These are phyloP conservation scores for Aspergillus baeticus DNA, from an alignment of 495 filamentous ascomycete genomes.

Conservation along the genomic window DNA sequence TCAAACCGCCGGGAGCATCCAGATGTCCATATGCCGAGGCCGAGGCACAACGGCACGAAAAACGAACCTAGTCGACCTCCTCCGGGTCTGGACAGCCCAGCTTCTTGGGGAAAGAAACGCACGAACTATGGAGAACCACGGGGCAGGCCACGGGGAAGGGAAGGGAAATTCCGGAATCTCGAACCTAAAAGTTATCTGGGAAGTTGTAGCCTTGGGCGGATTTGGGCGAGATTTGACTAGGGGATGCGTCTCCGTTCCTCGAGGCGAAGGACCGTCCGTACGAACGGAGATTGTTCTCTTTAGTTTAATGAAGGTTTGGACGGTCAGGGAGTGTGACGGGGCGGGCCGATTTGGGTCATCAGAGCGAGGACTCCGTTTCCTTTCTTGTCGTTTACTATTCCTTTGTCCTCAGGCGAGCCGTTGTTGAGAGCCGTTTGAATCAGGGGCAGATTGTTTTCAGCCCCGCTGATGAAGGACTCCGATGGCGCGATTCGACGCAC, in stretches of 20 bases:
- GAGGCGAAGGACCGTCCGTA: conserved; percentile 2
- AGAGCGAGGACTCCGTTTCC: background rate
- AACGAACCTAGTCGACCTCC: background rate
- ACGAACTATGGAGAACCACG: background rate
- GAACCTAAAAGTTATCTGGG: too few relatives aligned
- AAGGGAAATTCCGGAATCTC: background rate
- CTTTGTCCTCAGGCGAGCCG: too few relatives aligned
- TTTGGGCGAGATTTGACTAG: too few relatives aligned
- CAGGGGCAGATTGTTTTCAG: too few relatives aligned
- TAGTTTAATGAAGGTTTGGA: background rate
- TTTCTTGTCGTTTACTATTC: too few relatives aligned
- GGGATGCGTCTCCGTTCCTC: background rate
- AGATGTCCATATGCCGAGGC: background rate
- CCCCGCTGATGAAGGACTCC: too few relatives aligned
- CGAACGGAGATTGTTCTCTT: background rate
- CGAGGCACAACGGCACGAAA: background rate
- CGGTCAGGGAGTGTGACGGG: background rate
- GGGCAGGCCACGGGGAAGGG: background rate
- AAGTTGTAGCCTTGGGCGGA: background rate
- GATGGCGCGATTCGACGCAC: too few relatives aligned
- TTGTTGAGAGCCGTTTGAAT: too few relatives aligned
- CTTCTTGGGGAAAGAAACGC: background rate
- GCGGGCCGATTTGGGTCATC: background rate
- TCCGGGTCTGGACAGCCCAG: background rate
- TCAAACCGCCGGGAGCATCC: background rate